These are phyloP conservation scores for Citrus reticulata DNA, from an alignment of 345 rosid species.

Conservation along the genomic window DNA sequence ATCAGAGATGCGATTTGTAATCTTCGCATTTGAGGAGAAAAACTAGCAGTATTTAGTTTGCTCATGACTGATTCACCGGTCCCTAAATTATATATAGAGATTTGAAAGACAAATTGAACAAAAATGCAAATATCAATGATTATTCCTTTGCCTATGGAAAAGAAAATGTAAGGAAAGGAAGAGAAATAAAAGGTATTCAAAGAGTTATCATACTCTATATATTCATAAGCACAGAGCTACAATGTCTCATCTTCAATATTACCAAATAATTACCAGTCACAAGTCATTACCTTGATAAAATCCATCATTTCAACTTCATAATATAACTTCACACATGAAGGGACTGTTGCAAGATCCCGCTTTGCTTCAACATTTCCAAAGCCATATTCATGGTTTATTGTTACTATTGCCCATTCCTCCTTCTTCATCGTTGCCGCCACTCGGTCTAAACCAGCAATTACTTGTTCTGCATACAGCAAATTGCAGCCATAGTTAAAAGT, in stretches of 20 bases:
- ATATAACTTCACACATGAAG: conserved; percentile 33
- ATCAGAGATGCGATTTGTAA: background rate
- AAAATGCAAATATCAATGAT: background rate
- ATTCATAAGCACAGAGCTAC: background rate
- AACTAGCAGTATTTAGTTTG: background rate
- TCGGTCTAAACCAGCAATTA: conserved; percentile 46
- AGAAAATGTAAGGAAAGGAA: background rate
- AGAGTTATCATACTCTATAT: background rate
- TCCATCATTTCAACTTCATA: conserved; percentile 50
- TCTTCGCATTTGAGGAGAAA: background rate
- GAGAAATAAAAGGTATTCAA: background rate
- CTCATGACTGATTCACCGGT: background rate
- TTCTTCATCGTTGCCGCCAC: conserved; percentile 52
- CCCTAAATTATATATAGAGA: background rate
- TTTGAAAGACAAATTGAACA: background rate
- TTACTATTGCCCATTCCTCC: conserved; percentile 42
- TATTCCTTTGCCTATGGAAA: background rate
- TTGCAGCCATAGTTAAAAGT: background rate
- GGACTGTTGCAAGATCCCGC: conserved; percentile 37
- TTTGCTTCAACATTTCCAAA: conserved; percentile 41
- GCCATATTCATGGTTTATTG: conserved; percentile 45
- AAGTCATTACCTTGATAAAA: conserved; percentile 39
- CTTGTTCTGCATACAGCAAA: conserved; percentile 36
- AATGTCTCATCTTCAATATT: background rate
- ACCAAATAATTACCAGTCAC: background rate